These are phyloP conservation scores for Aureobasidium subglaciale DNA, from an alignment of 2,329 filamentous ascomycete species.

Conservation along the genomic window DNA sequence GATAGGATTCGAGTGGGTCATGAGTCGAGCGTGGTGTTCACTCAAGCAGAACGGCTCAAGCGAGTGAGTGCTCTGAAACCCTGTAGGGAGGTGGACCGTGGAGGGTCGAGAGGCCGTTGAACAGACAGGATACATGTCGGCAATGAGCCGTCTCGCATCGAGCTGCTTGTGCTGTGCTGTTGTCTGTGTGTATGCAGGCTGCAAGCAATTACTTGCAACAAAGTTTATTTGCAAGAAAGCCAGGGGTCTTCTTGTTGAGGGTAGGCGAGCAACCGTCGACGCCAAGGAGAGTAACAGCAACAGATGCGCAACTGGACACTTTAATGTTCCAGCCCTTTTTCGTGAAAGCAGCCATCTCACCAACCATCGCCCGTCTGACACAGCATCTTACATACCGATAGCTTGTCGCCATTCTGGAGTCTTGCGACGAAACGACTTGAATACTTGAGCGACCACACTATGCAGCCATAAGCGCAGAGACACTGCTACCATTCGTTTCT, in stretches of 20 bases:
- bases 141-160: not conserved
- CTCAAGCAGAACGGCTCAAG: not conserved
- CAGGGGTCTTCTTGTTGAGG: conserved; percentile 1
- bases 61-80: no score
- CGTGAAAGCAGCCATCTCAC: not conserved
- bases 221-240: not conserved
- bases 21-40: no score
- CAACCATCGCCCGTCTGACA: not conserved
- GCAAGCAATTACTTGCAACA: no score
- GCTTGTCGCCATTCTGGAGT: not conserved
- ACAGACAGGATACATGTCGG: conserved; percentile 1
- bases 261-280: conserved; percentile 4
- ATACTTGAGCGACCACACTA: not conserved
- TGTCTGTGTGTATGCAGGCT: no score
- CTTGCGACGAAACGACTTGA: not conserved
- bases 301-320: conserved; percentile 4
- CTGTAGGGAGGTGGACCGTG: not conserved
- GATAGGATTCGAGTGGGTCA: no score
- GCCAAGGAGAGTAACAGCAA: conserved; percentile 5
- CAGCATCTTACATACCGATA: not conserved
- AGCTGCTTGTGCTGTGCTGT: not conserved
- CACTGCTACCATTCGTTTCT: conserved; percentile 1
- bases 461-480: conserved; percentile 7
- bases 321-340: conserved; percentile 5
- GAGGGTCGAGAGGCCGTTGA: not conserved